Percentiles rank a stretch among this genome's conserved stretches.
Conservation (phyloP, 2,329 filamentous ascomycete species). For the Ascocoryne sarcoides region DNA sequence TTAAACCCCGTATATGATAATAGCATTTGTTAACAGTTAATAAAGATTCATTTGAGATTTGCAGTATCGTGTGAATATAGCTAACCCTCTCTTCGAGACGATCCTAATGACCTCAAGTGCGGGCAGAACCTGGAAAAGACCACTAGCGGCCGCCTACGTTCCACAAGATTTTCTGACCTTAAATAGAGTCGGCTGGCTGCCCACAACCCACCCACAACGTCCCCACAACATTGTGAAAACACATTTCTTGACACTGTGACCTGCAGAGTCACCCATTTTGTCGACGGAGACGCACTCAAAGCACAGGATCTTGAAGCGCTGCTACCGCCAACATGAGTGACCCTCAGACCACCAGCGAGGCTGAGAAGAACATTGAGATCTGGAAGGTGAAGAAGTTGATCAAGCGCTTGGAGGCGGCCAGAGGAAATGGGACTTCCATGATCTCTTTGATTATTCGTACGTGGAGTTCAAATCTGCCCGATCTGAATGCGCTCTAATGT, state of each 20-base stretch:
- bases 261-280: neutral
- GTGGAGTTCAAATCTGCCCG: constrained; percentile 26
- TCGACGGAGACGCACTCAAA: neutral
- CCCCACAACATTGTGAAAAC: neutral
- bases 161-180: neutral
- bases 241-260: neutral
- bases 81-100: too few relatives aligned
- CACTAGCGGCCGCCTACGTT: too few relatives aligned
- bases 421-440: constrained; percentile 99
- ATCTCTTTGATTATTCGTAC: constrained; percentile 97
- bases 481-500: constrained; percentile 1
- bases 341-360: constrained; percentile 75
- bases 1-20: too few relatives aligned
- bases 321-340: constrained; percentile 65
- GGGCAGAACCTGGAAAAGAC: too few relatives aligned
- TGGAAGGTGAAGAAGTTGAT: constrained; percentile 99
- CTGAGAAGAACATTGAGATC: constrained; percentile 92
- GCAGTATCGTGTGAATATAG: too few relatives aligned
- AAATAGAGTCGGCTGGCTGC: neutral
- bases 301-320: neutral
- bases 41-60: too few relatives aligned
- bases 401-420: constrained; percentile 92
- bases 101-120: too few relatives aligned
- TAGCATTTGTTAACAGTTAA: too few relatives aligned
- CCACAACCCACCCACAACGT: too few relatives aligned